These are phyloP conservation scores for Corinectria fuckeliana DNA, from an alignment of 2,329 filamentous ascomycete species.

Conservation along the genomic window DNA sequence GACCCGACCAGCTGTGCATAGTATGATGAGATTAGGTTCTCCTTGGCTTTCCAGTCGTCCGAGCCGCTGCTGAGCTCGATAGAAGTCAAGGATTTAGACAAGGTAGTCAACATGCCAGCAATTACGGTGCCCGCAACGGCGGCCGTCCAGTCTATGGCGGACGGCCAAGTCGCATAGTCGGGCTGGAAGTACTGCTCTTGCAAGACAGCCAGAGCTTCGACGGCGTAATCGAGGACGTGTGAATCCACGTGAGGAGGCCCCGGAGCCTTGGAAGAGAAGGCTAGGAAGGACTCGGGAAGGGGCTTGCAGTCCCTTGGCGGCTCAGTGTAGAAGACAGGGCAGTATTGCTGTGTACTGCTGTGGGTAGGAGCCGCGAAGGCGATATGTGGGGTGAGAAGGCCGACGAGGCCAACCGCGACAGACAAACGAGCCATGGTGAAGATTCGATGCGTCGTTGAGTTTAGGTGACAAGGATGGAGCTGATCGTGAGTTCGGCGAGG, in stretches of 20 bases:
- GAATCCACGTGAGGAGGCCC: conserved; percentile 21
- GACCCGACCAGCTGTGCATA: conserved; percentile 79
- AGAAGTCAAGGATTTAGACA: conserved; percentile 65
- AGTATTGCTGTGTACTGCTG: conserved; percentile 24
- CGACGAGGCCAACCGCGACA: conserved; percentile 17
- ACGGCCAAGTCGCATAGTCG: conserved; percentile 83
- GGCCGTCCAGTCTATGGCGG: conserved; percentile 90
- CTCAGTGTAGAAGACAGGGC: conserved; percentile 32
- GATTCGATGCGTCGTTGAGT: too few relatives aligned
- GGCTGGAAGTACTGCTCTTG: conserved; percentile 79
- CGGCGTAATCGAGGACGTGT: conserved; percentile 54
- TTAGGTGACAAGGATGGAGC: background rate
- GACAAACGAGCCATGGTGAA: conserved; percentile 26
- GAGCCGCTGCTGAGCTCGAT: conserved; percentile 42
- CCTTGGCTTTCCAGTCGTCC: conserved; percentile 59
- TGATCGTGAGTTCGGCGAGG: background rate
- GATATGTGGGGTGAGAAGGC: conserved; percentile 6
- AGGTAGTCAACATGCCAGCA: conserved; percentile 73
- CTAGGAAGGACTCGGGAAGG: conserved; percentile 31
- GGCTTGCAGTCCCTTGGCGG: conserved; percentile 26
- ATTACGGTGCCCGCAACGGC: conserved; percentile 84
- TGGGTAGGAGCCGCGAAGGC: conserved; percentile 24
- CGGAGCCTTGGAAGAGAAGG: conserved; percentile 20
- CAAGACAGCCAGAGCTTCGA: conserved; percentile 74
- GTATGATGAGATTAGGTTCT: conserved; percentile 83